A percentile compares a stretch with the other conserved stretches of the same genome.
These are phyloP conservation scores for Apiotrichum siamense DNA, from an alignment of 1,284 basidiomycete genomes.

Conservation along the genomic window DNA sequence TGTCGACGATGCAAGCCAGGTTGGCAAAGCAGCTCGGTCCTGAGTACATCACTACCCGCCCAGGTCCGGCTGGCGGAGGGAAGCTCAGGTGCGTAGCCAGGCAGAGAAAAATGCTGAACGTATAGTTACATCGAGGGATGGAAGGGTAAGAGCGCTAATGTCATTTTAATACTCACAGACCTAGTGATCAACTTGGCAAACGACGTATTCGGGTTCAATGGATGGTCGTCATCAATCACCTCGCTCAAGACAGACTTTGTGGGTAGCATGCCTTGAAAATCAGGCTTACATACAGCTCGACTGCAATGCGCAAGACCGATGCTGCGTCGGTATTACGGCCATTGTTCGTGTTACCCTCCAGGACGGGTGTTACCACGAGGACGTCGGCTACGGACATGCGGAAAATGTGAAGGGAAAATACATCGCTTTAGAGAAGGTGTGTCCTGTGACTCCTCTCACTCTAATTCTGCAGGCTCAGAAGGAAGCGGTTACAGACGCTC, in stretches of 20 bases:
- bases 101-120: neutral
- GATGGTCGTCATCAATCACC: slow-evolving; percentile 85
- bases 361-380: slow-evolving; percentile 87
- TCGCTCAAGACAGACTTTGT: slow-evolving; percentile 64
- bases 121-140: slow-evolving; percentile 89
- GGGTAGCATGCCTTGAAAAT: slow-evolving; percentile 17
- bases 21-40: slow-evolving; percentile 85
- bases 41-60: slow-evolving; percentile 83
- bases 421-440: slow-evolving; percentile 83
- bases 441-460: neutral
- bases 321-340: slow-evolving; percentile 73
- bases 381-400: slow-evolving; percentile 80
- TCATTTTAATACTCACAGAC: neutral
- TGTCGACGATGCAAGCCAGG: slow-evolving; percentile 71
- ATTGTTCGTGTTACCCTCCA: slow-evolving; percentile 78
- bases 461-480: slow-evolving; percentile 72
- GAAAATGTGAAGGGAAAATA: slow-evolving; percentile 83
- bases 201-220: slow-evolving; percentile 97
- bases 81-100: slow-evolving; percentile 56
- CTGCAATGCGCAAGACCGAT: slow-evolving; percentile 60
- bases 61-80: slow-evolving; percentile 72
- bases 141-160: slow-evolving; percentile 53
- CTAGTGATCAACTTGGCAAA: slow-evolving; percentile 89
- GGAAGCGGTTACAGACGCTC: slow-evolving; percentile 89
- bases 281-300: slow-evolving; percentile 50